Evolutionary conservation across 768 basidiomycete genomes (phyloP).

Genomic region (Polyporus arcularius): DNA sequence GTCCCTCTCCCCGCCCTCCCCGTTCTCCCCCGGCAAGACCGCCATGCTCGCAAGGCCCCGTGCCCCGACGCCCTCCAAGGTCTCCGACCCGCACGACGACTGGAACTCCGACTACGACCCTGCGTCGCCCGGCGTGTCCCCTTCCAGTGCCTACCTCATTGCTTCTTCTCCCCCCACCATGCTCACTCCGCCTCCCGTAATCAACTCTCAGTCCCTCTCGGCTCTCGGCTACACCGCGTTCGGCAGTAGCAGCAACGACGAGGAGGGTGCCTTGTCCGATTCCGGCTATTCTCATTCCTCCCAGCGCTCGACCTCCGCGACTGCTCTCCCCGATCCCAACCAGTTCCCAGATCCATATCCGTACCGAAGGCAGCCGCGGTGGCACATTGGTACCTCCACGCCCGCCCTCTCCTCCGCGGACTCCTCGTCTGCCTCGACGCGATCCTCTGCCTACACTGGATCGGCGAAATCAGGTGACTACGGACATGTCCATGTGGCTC

Average conservation of each 20-base stretch:
- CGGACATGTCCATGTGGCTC: constrained; percentile 64
- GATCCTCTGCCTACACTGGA: constrained; percentile 79
- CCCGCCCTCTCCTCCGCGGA: constrained; percentile 71
- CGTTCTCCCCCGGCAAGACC: constrained; percentile 33
- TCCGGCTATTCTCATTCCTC: constrained; percentile 31
- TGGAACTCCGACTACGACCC: constrained; percentile 27
- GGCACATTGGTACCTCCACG: constrained; percentile 43
- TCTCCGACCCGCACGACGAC: constrained; percentile 25
- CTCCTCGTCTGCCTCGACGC: constrained; percentile 69
- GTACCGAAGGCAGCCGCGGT: constrained; percentile 49
- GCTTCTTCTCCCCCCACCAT: constrained; percentile 28
- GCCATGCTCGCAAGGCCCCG: constrained; percentile 38
- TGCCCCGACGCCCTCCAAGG: constrained; percentile 39
- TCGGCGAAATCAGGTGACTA: constrained; percentile 70
- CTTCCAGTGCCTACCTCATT: constrained; percentile 30
- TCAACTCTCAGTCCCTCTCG: constrained; percentile 32
- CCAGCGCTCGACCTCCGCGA: constrained; percentile 47
- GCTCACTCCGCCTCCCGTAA: constrained; percentile 27
- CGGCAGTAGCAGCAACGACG: constrained; percentile 38
- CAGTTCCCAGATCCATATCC: constrained; percentile 77
- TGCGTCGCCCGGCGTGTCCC: constrained; percentile 25
- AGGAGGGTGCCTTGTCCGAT: constrained; percentile 39
- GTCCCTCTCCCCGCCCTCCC: constrained; percentile 36
- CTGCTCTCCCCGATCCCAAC: constrained; percentile 60
- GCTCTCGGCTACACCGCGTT: constrained; percentile 35